These are phyloP conservation scores for Dissoconium aciculare DNA, from an alignment of 2,329 filamentous ascomycete genomes.

Conservation along the genomic window DNA sequence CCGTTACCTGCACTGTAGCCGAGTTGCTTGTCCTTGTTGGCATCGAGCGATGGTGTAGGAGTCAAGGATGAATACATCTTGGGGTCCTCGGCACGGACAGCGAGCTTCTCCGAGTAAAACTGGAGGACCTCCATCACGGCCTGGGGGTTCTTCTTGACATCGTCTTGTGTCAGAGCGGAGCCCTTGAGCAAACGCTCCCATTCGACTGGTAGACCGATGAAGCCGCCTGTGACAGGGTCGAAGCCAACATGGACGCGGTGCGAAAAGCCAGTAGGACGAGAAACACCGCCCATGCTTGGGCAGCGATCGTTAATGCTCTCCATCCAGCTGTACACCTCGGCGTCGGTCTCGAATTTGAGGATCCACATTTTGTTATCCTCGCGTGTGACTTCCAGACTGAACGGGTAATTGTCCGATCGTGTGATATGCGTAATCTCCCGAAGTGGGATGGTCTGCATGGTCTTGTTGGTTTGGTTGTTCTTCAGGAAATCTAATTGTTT, in stretches of 20 bases:
- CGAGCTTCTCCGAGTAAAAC: conserved; percentile 67
- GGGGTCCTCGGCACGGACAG: conserved; percentile 58
- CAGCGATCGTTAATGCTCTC: conserved; percentile 95
- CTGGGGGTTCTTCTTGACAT: conserved; percentile 86
- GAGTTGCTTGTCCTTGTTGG: conserved; percentile 33
- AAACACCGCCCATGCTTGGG: conserved; percentile 93
- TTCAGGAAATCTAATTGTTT: conserved; percentile 92
- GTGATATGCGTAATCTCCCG: conserved; percentile 82
- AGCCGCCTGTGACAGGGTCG: conserved; percentile 85
- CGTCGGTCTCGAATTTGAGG: conserved; percentile 86
- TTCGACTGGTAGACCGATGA: conserved; percentile 83
- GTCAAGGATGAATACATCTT: conserved; percentile 52
- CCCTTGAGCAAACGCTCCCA: conserved; percentile 95
- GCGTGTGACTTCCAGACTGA: conserved; percentile 86
- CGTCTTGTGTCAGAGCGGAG: conserved; percentile 94
- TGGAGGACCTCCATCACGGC: conserved; percentile 62
- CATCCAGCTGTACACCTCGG: conserved; percentile 97
- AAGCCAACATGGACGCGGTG: conserved; percentile 96
- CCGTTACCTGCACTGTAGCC: conserved; percentile 33
- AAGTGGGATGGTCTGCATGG: conserved; percentile 70
- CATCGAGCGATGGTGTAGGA: conserved; percentile 46
- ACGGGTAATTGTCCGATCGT: conserved; percentile 77
- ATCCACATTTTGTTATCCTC: conserved; percentile 76
- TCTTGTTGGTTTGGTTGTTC: conserved; percentile 63
- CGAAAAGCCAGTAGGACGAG: conserved; percentile 95